A percentile compares a stretch with the other conserved stretches of the same genome.
Evolutionary conservation across 1,284 basidiomycete species (phyloP).

Genomic region (Trichosporon coremiiforme): DNA sequence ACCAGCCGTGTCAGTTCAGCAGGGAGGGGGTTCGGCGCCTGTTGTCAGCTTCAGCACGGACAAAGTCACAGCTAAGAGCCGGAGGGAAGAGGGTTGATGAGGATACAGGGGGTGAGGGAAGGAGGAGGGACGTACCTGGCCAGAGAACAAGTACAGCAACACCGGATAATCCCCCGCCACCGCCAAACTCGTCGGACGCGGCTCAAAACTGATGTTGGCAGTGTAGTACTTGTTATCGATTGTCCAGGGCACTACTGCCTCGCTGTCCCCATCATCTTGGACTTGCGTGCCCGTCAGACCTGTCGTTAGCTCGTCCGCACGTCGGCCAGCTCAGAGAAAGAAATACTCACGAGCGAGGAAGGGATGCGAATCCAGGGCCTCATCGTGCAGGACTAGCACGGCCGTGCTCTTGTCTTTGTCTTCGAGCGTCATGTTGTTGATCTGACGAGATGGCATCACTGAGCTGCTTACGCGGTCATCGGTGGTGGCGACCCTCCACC

Average conservation of each 20-base stretch:
- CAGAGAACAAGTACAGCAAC: constrained; percentile 37
- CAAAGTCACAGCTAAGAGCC: not conserved
- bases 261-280: not conserved
- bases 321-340: not conserved
- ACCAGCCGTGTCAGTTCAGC: constrained; percentile 37
- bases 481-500: constrained; percentile 5
- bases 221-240: constrained; percentile 83
- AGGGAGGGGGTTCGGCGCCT: constrained; percentile 39
- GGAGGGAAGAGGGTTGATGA: no score
- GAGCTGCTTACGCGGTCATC: not conserved
- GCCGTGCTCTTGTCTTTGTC: not conserved
- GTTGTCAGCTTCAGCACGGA: constrained; percentile 11
- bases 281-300: not conserved
- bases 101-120: no score
- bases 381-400: constrained; percentile 8
- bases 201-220: constrained; percentile 70
- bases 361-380: not conserved
- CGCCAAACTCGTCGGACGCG: constrained; percentile 48
- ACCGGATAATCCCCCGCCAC: constrained; percentile 42
- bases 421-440: not conserved
- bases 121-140: constrained; percentile 13
- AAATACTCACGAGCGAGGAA: not conserved
- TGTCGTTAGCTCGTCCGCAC: not conserved
- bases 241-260: constrained; percentile 65
- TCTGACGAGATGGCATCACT: not conserved